Base-by-base conservation (phyloP, 768 basidiomycete genomes). In the Tephrocybe sp. region DNA sequence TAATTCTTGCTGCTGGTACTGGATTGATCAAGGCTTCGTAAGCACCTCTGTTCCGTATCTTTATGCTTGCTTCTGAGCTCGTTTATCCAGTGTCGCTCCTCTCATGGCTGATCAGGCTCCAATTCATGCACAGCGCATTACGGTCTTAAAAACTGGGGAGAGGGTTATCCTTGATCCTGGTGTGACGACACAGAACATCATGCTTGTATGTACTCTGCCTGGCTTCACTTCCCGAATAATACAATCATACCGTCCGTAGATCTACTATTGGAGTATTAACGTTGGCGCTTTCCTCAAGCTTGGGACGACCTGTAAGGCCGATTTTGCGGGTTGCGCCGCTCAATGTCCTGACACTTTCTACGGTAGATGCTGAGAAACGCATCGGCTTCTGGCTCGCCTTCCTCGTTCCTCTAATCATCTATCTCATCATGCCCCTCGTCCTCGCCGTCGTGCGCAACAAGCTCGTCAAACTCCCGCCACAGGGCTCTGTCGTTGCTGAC, bases 401-500 rank as follows among this genome's bases (percentile, higher is more conserved):
- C 38, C 56, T 60, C 3, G 57, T 65, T 14, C 65, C 60, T 3
- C 53, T 63, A 0, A 58, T 65, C 28, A 48, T 70, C 25, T 68
- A 67, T 57, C 51, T 65, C 34, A 44, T 68, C 20, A 66, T 66
- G 55, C 72, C 71, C 11, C 55, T 68, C 34, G 61, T 67, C 34
- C 63, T 73, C 39, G 51, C 58, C 17, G 32, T 63, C 33, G 67
- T 61, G 2, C 56, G 60, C 30, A 62, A 62, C 32, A 45, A 50
- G 25, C 65, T 71, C 32, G 50, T 62, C 40, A 66, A 63, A 41
- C 40, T 66, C 15, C 68, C 69, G 14, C 72, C 72, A 24, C 62
- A 63, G 42, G 69, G 72, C 26, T 70, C 68, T 32, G 68, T 72
- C 15, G 59, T 73, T 21, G 48, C 60, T 18, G 67, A 71, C 36